phyloP scores from a whole-genome alignment of 257 asterid genomes.

The Fraxinus cuspidata region DNA sequence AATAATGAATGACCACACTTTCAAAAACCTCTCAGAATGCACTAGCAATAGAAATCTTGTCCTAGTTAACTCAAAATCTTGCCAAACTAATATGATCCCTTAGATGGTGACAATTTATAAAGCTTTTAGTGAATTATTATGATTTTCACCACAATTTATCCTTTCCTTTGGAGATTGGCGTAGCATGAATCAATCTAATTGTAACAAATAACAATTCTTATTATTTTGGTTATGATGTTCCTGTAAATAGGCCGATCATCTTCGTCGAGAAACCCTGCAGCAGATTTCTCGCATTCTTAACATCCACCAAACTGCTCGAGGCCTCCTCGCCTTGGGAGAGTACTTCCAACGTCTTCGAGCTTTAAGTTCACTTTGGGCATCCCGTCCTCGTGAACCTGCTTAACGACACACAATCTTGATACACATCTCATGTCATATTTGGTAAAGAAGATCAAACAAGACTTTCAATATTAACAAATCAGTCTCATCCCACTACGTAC shows the following conservation, averaged over 20 bases:
- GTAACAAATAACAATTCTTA: background rate
- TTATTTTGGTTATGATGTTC: background rate
- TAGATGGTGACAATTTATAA: too few species aligned
- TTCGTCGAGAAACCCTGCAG: slow-evolving; percentile 51
- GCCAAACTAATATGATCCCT: too few species aligned
- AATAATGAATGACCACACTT: background rate
- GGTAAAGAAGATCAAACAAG: background rate
- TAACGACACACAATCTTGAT: background rate
- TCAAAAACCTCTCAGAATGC: background rate
- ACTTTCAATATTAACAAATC: background rate
- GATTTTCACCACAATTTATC: too few species aligned
- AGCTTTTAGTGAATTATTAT: too few species aligned
- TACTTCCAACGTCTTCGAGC: slow-evolving; percentile 51
- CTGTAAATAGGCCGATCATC: slow-evolving; percentile 51
- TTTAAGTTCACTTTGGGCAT: slow-evolving; percentile 47
- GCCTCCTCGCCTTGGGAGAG: slow-evolving; percentile 56
- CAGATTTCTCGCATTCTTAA: slow-evolving; percentile 47
- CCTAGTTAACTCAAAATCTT: too few species aligned
- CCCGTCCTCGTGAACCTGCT: slow-evolving; percentile 33
- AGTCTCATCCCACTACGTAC: background rate
- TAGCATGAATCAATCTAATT: background rate
- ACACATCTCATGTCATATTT: background rate
- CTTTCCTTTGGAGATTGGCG: background rate
- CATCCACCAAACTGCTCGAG: slow-evolving; percentile 45
- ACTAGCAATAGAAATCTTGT: background rate